These are phyloP conservation scores for Avena insularis DNA, from an alignment of 176 grass and related monocot species.

Conservation along the genomic window DNA sequence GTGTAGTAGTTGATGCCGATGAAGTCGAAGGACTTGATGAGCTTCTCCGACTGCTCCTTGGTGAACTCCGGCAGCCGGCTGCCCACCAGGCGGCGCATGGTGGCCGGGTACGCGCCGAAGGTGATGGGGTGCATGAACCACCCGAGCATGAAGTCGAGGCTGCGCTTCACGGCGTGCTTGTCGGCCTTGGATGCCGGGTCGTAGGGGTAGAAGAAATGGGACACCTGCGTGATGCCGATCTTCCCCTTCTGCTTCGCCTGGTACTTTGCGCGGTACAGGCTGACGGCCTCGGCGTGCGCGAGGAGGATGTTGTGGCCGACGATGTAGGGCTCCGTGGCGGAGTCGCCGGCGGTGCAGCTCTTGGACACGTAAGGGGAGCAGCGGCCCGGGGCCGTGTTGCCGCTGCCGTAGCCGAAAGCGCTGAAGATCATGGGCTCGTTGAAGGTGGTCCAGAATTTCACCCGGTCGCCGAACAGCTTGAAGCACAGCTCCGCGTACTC, in stretches of 20 bases:
- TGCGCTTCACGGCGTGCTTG: constrained; percentile 14
- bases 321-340: constrained; percentile 65
- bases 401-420: constrained; percentile 37
- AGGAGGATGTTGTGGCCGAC: constrained; percentile 59
- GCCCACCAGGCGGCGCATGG: constrained; percentile 37
- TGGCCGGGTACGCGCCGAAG: constrained; percentile 40
- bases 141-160: constrained; percentile 50
- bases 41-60: constrained; percentile 36
- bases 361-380: constrained; percentile 46
- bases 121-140: constrained; percentile 53
- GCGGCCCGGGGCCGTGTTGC: constrained; percentile 43
- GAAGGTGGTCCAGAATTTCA: constrained; percentile 69
- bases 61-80: constrained; percentile 51
- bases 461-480: constrained; percentile 63
- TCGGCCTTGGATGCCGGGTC: background rate
- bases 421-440: constrained; percentile 62
- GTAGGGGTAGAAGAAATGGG: constrained; percentile 40
- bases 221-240: constrained; percentile 48
- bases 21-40: constrained; percentile 59
- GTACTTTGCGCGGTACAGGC: constrained; percentile 60
- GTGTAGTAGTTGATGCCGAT: constrained; percentile 58
- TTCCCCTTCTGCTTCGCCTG: constrained; percentile 42
- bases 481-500: constrained; percentile 62
- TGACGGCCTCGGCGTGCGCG: constrained; percentile 64
- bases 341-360: constrained; percentile 51